Conservation (phyloP, 441 rosid species). For the Eruca vesicaria region DNA sequence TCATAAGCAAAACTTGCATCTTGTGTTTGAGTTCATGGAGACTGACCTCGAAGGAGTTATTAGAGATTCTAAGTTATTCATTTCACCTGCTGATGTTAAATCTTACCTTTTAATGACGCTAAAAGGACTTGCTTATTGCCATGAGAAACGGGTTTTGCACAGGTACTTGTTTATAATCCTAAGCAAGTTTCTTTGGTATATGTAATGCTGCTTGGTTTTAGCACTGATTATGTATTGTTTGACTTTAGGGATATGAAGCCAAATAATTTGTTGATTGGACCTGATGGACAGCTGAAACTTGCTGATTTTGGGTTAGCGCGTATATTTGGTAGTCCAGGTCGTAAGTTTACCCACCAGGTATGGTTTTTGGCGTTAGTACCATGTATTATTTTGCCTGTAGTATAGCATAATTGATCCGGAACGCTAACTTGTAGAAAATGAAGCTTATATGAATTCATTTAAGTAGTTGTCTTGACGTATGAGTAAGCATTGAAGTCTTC, state of each 20-base stretch:
- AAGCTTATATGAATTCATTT: neutral
- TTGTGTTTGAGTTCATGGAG: constrained; percentile 98
- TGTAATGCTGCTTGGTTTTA: constrained; percentile 21
- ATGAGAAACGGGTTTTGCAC: constrained; percentile 90
- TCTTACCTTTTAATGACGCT: constrained; percentile 90
- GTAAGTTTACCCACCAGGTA: constrained; percentile 92
- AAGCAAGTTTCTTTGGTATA: neutral
- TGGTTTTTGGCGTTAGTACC: constrained; percentile 1
- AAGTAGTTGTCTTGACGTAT: neutral
- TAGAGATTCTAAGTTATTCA: constrained; percentile 75
- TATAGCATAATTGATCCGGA: neutral
- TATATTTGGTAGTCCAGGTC: constrained; percentile 88
- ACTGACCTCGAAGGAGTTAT: constrained; percentile 97
- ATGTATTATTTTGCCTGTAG: neutral
- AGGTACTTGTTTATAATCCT: constrained; percentile 44
- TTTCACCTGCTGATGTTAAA: constrained; percentile 91
- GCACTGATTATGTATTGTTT: constrained; percentile 18
- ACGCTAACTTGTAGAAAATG: neutral
- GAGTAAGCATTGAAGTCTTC: neutral
- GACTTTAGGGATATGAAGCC: constrained; percentile 95
- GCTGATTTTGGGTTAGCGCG: constrained; percentile 98
- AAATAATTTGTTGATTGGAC: constrained; percentile 85
- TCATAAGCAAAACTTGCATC: constrained; percentile 92
- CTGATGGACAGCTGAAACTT: constrained; percentile 88
- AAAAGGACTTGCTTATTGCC: constrained; percentile 82